Evolutionary conservation across 2,329 filamentous ascomycete species (phyloP), one percentile per base, ranked within the genome.

Genomic region (Hymenoscyphus repandus): DNA sequence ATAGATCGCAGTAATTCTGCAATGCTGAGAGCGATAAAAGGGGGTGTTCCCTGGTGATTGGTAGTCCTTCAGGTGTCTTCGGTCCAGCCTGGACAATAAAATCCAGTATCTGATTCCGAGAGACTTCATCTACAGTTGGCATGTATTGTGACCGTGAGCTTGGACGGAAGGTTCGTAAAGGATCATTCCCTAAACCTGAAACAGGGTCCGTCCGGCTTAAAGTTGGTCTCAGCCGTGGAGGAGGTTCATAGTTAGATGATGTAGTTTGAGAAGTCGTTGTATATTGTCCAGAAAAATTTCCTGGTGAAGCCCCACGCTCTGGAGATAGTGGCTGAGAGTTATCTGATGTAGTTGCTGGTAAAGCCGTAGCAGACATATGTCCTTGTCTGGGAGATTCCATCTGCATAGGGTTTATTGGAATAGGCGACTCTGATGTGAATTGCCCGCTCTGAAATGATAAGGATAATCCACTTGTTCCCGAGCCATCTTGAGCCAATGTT

Each of bases 1-100:
- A 85, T 1, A 83, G 66, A 52, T 83, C 76, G 36, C 74, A 72
- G 59, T 81, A 83, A 2, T 68, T 70, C 56, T 83, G 78, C 7
- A 84, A 65, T 0, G 75, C 73, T 1, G 64, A 57, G 0, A 77
- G 65, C 0, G 74, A 76, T 2, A 84, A 64, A 0, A 82, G 64
- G 0, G 74, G 73, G 33, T 82, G 72, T 6, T 77, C 71, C 15
- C 70, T 62, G n/a, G 70, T 69, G 41, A 77, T 70, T 9, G 67
- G 62, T 27, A 69, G 66, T 1, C 75, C 73, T 48, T 78, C 73
- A 4, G 77, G 74, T 0, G 71, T 71, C 1, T 68, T 67, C 0
- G 78, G 76, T 9, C 72, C 70, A 10, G 74, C 70, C 1, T 70
- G 66, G n/a, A 74, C 70, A 30, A 83, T 69, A 0, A 81, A 64